phyloP scores from a whole-genome alignment of 2,329 filamentous ascomycete species.

The Paecilomyces variotii region DNA sequence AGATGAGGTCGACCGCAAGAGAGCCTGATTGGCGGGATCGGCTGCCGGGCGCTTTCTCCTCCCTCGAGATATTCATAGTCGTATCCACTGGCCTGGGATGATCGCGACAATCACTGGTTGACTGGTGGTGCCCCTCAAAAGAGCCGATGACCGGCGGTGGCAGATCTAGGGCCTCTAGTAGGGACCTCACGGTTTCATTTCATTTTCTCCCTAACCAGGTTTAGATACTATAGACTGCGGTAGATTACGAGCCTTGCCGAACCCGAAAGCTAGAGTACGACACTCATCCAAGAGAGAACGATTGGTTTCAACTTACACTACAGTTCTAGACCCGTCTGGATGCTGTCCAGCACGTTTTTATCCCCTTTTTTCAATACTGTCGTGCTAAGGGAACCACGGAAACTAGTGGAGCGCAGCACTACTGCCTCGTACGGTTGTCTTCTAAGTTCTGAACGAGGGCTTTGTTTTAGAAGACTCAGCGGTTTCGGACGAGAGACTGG shows the following conservation, averaged over 20 bases:
- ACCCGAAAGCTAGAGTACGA: not conserved
- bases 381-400: not conserved
- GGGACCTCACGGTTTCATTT: not conserved
- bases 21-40: conserved; percentile 7
- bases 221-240: not conserved
- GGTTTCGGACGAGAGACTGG: not conserved
- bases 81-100: not conserved
- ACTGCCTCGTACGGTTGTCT: not conserved
- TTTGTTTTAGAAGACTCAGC: not conserved
- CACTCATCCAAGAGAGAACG: not conserved
- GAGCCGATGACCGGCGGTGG: not conserved
- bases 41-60: not conserved
- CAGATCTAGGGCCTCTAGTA: not conserved
- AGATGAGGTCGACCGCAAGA: not conserved
- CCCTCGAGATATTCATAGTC: not conserved
- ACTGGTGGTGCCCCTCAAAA: not conserved
- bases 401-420: not conserved
- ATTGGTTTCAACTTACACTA: not conserved
- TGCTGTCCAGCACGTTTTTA: not conserved
- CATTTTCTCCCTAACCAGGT: not conserved
- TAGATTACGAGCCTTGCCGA: not conserved
- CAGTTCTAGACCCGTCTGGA: not conserved
- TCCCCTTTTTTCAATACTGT: too few species aligned
- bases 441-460: not conserved
- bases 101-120: not conserved